Percentiles rank a stretch among this genome's conserved stretches.
These are phyloP conservation scores for Cucurbita maxima DNA, from an alignment of 306 rosid species.

Conservation along the genomic window DNA sequence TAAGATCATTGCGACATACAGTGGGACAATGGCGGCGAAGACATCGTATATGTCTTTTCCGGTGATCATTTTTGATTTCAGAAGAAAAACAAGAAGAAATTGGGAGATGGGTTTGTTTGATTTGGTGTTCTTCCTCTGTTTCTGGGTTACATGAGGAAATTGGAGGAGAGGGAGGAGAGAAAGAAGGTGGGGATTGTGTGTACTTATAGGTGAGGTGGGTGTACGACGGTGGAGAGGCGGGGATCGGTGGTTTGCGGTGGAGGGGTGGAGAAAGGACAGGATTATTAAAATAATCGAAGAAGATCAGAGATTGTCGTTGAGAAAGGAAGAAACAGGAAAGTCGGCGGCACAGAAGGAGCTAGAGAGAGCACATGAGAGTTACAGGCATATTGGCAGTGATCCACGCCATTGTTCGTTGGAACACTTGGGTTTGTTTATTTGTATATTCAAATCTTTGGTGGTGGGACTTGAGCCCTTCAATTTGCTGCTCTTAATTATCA, in stretches of 20 bases:
- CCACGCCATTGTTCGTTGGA: background rate
- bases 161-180: background rate
- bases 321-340: background rate
- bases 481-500: background rate
- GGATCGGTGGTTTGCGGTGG: background rate
- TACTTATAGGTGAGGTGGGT: background rate
- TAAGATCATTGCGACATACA: constrained; percentile 68
- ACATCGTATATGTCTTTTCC: constrained; percentile 72
- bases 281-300: background rate
- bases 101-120: background rate
- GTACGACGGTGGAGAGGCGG: no score
- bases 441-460: background rate
- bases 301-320: background rate
- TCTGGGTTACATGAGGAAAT: background rate
- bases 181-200: background rate
- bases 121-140: background rate
- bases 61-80: constrained; percentile 29
- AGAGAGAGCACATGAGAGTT: background rate
- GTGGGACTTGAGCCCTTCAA: background rate
- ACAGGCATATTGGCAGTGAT: background rate
- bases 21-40: constrained; percentile 60
- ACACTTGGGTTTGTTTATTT: background rate
- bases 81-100: background rate
- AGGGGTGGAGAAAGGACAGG: background rate
- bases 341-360: background rate